A percentile compares a stretch with the other conserved stretches of the same genome.
phyloP scores from a whole-genome alignment of 176 grass and related monocot species.

The Alopecurus myosuroides region DNA sequence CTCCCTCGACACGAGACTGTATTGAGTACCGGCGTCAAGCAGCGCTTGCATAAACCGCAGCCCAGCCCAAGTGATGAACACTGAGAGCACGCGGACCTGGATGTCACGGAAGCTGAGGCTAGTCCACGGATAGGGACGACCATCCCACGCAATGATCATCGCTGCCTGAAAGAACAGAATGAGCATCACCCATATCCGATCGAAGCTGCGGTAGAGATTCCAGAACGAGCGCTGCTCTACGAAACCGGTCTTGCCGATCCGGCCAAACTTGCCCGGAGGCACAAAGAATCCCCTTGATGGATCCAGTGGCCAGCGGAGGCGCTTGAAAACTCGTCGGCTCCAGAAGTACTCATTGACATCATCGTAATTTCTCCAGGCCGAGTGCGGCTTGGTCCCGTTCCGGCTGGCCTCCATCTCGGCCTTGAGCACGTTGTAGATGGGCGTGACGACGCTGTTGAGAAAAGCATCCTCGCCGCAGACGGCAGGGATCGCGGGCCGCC shows the following conservation, averaged over 20 bases:
- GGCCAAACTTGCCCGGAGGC: constrained; percentile 18
- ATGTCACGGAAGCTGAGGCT: constrained; percentile 60
- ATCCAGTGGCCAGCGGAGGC: constrained; percentile 70
- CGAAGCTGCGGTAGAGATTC: constrained; percentile 94
- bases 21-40: constrained; percentile 80
- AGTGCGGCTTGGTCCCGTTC: constrained; percentile 72
- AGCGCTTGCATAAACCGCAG: constrained; percentile 78
- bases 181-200: constrained; percentile 87
- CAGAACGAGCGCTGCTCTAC: constrained; percentile 96
- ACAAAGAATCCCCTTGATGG: constrained; percentile 47
- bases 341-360: constrained; percentile 99
- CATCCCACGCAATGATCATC: constrained; percentile 77
- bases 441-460: constrained; percentile 63
- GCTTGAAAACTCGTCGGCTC: constrained; percentile 56
- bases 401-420: constrained; percentile 54
- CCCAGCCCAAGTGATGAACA: constrained; percentile 92
- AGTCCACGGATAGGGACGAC: constrained; percentile 41
- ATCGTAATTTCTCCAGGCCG: constrained; percentile 93
- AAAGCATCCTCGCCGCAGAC: constrained; percentile 67
- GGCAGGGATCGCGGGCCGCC: constrained; percentile 38
- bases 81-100: constrained; percentile 70
- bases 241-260: constrained; percentile 93
- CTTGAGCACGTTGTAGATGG: constrained; percentile 60
- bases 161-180: constrained; percentile 84
- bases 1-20: constrained; percentile 72